phyloP scores from a whole-genome alignment of 805 yeast genomes.

The Barnettozyma salicaria region DNA sequence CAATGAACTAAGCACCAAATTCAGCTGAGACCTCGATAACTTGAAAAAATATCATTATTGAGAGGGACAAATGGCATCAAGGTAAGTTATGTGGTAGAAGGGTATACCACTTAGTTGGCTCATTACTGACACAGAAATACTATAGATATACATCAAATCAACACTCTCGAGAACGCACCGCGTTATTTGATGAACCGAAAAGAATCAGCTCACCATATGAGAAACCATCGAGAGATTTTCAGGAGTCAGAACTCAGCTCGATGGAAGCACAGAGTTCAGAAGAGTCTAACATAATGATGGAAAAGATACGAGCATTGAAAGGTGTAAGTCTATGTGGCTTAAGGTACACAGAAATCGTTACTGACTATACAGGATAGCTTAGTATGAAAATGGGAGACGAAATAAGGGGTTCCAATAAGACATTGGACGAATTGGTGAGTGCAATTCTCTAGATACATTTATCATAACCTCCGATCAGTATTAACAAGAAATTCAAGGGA shows the following conservation, averaged over 20 bases:
- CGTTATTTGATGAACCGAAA: constrained; percentile 24
- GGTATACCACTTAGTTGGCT: too few relatives aligned
- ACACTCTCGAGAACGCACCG: constrained; percentile 15
- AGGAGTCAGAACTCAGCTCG: constrained; percentile 49
- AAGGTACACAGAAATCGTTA: background rate
- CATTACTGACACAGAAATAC: background rate
- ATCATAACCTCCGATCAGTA: too few relatives aligned
- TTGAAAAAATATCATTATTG: too few relatives aligned
- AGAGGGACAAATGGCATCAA: constrained; percentile 8
- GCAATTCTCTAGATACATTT: too few relatives aligned
- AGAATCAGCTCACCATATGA: constrained; percentile 40
- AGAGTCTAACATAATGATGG: constrained; percentile 46
- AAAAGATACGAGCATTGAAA: constrained; percentile 50
- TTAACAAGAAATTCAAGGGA: constrained; percentile 17
- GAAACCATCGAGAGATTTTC: constrained; percentile 34
- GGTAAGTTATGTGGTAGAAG: too few relatives aligned
- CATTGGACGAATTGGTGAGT: constrained; percentile 34
- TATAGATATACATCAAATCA: constrained; percentile 10
- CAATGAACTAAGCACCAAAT: too few relatives aligned
- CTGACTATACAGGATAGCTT: constrained; percentile 24
- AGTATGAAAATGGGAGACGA: constrained; percentile 59
- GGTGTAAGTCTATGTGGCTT: constrained; percentile 26
- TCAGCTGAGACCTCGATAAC: too few relatives aligned
- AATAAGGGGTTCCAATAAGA: constrained; percentile 46
- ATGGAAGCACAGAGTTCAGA: constrained; percentile 65